Base-by-base conservation (phyloP, 2,329 filamentous ascomycete species). In the Alternaria triticimaculans region DNA sequence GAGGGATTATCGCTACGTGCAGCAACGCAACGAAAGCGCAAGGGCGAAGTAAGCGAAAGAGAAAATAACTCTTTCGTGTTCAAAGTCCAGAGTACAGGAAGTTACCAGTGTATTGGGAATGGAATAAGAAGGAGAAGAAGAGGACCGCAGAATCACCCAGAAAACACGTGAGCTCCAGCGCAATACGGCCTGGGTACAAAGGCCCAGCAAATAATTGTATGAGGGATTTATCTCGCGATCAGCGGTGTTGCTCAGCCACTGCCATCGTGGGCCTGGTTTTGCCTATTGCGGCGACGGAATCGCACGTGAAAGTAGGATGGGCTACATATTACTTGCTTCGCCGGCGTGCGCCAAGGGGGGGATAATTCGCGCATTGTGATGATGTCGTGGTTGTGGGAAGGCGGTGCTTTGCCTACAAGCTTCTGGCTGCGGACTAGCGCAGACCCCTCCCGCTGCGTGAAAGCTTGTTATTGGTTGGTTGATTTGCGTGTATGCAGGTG, bases 151-250 rank as follows among this genome's bases (percentile, higher is more conserved):
- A 41, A 41, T 41, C 37, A 18, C n/a, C 37, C 37, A 57, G 43
- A 20, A 21, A 25, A 26, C 18, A 23, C 37, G 25, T 20, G 21
- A 30, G 45, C 18, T 28, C 5, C 12, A 43, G 9, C 30, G 51
- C 23, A 26, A 51, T n/a, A 30, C 49, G 18, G 28, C 18, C 28
- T 51, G 12, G 12, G 30, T 28, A 33, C 30, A 23, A 14, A 50
- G 14, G 33, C 37, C 37, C 37, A 41, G 37, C 37, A 28, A 23
- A 28, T 43, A 46, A 37, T 50, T 46, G 45, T 46, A 61, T 44
- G 54, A 43, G 53, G 59, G 18, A 61, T 61, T 61, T 61, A 45
- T 51, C 46, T 18, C 7, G 14, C 21, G 49, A 55, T 51, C 53
- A 61, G 15, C 59, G 25, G 37, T 18, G n/a, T 26, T 55, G 53